phyloP scores from a whole-genome alignment of 2,329 filamentous ascomycete genomes.

The Fusarium clavum region DNA sequence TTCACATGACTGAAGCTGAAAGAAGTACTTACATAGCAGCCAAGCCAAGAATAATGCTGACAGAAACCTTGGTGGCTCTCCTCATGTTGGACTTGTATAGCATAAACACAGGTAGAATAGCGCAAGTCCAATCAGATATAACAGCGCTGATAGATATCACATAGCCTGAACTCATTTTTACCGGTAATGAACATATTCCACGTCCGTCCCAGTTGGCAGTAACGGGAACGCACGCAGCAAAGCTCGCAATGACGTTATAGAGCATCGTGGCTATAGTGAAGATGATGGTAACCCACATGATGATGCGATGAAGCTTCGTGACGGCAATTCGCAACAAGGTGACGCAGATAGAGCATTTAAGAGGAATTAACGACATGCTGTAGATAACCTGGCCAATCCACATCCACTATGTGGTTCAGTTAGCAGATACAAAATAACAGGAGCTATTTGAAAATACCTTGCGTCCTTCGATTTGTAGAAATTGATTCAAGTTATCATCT shows the following conservation, averaged over 20 bases:
- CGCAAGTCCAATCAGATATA: constrained; percentile 23
- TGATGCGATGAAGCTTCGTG: constrained; percentile 12
- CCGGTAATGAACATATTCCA: background rate
- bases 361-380: constrained; percentile 16
- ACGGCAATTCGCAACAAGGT: constrained; percentile 33
- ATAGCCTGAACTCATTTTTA: constrained; percentile 10
- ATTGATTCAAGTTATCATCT: constrained; percentile 15
- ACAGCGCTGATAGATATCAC: constrained; percentile 17
- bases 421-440: background rate
- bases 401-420: constrained; percentile 10
- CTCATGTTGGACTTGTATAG: constrained; percentile 35
- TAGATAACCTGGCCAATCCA: constrained; percentile 25
- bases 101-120: constrained; percentile 28
- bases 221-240: background rate
- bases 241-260: background rate
- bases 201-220: background rate
- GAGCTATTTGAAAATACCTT: accelerated
- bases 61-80: constrained; percentile 24
- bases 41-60: constrained; percentile 26
- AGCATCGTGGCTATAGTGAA: constrained; percentile 3
- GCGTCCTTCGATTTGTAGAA: constrained; percentile 14
- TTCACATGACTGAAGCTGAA: accelerated
- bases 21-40: constrained; percentile 17
- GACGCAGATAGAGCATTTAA: constrained; percentile 34
- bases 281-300: constrained; percentile 25